Base-by-base conservation (phyloP, 1,284 basidiomycete species). In the Ganoderma boninense region DNA sequence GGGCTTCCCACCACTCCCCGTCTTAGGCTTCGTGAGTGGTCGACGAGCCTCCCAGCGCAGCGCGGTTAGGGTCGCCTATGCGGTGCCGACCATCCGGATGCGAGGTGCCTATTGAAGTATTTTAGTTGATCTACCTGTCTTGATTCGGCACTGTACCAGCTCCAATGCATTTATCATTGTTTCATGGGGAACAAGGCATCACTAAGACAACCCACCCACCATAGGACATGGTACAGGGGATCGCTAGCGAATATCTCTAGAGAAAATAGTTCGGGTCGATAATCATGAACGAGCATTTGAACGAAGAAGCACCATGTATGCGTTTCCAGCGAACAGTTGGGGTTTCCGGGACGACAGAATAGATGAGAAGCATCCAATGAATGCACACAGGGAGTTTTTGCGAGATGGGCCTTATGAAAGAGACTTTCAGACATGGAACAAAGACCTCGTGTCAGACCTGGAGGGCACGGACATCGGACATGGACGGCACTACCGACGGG, bases 351-450 rank as follows among this genome's bases (percentile, higher is more conserved):
- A 16, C 54, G 18, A 7, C 4, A 20, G 54, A 23, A 57, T 16
- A 32, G 29, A 57, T 35, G 32, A 57, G 29, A 57, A 57, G 52
- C 14, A 26, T 56, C 52, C 29, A 13, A 16, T 56, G 54, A 57
- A 57, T 57, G 54, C 20, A 2, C 29, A 35, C 32, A 16, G 16
- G 54, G 23, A 29, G 54, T 35, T 29, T 14, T 35, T 35, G 54
- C 54, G 29, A 23, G 26, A 14, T 52, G 23, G 29, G 46, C 10
- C 49, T 49, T 26, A n/a, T 54, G 68, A 69, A 69, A 65, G 68
- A 56, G 44, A 40, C 60, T 69, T 65, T 69, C 68, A 69, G 64
- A 69, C 68, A 35, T 42, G 64, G 68, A 62, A 68, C 56, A 65
- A 65, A 56, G 67, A 10, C 67, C 26, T 16, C n/a, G 16, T 56